A percentile compares a stretch with the other conserved stretches of the same genome.
Evolutionary conservation across 2,329 filamentous ascomycete species (phyloP).

Genomic region (Ceratocystis lukuohia): DNA sequence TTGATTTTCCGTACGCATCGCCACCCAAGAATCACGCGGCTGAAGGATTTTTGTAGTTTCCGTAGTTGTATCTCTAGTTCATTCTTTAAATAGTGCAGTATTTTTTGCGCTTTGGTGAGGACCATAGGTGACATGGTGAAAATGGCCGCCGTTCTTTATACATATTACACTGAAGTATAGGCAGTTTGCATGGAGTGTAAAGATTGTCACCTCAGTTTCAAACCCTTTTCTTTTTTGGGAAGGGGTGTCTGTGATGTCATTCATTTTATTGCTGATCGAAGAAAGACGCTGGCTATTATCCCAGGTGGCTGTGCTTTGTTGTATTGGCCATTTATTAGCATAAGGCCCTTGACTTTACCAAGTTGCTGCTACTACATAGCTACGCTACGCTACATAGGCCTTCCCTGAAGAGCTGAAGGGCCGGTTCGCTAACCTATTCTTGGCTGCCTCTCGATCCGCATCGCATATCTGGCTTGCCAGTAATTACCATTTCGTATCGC

Average conservation of each 20-base stretch:
- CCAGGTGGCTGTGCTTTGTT: background rate
- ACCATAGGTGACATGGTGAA: background rate
- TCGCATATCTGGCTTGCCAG: too few species aligned
- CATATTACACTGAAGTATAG: too few species aligned
- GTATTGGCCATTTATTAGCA: background rate
- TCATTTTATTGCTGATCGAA: background rate
- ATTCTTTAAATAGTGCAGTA: background rate
- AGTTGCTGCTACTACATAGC: background rate
- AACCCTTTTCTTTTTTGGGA: too few species aligned
- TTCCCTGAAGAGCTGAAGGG: slow-evolving; percentile 5
- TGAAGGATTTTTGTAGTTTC: too few species aligned
- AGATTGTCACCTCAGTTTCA: too few species aligned
- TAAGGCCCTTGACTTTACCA: background rate
- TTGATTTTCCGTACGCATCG: background rate
- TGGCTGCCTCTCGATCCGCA: background rate
- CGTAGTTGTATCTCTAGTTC: background rate
- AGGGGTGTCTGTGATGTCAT: background rate
- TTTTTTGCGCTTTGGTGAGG: background rate
- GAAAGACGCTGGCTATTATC: background rate
- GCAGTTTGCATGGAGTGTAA: too few species aligned
- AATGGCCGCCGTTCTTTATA: too few species aligned
- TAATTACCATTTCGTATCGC: too few species aligned
- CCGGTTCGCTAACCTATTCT: background rate
- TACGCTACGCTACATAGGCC: background rate
- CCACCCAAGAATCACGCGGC: background rate